Base-by-base conservation (phyloP, 805 yeast species). In the Tanozyma kutaoensis region DNA sequence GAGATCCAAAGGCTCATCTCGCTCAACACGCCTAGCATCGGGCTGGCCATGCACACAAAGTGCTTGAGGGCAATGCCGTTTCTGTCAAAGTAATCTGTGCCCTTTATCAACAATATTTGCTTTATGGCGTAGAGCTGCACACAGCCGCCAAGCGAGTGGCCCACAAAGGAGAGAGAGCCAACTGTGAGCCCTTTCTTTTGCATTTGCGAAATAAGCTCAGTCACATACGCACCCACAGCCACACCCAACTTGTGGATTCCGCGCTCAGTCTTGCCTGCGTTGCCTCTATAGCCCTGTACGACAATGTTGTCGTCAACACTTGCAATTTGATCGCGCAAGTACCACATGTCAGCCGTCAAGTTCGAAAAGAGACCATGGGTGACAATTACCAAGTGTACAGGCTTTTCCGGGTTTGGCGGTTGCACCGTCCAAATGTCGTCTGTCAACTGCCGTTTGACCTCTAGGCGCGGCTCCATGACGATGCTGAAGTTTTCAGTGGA, bases 331-430 rank as follows among this genome's bases (percentile, higher is more conserved):
- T 60, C 66, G 23, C 54, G 54, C 13, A 60, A 21, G 25, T 52
- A 58, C 17, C 60, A 40, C 65, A 60, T 58, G 36, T 60, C 67
- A 1, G 65, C 66, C 0, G 63, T 52, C 22, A 58, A 37, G 37
- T 60, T 60, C 13, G 62, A 55, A 31, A 58, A 55, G 2, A 60
- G 38, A 7, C 67, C 67, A 37, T 60, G 67, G 3, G 66, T 60
- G n/a, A 60, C 26, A 5, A 58, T 48, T 11, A 60, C 46, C 25
- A 60, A 40, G 34, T 60, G 67, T 1, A 57, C 44, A 0, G 66
- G 65, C 21, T 37, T 33, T 6, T 31, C 33, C 8, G 48, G 45
- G 12, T 37, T 20, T 8, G 39, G 40, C 6, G 42, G 39, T 19
- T 14, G 18, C 3, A 29, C 39, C 5, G 40, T 18, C 67, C 67